Evolutionary conservation across 1,284 basidiomycete species (phyloP), one percentile per base, ranked within the genome.

Genomic region (Caloboletus firmus): DNA sequence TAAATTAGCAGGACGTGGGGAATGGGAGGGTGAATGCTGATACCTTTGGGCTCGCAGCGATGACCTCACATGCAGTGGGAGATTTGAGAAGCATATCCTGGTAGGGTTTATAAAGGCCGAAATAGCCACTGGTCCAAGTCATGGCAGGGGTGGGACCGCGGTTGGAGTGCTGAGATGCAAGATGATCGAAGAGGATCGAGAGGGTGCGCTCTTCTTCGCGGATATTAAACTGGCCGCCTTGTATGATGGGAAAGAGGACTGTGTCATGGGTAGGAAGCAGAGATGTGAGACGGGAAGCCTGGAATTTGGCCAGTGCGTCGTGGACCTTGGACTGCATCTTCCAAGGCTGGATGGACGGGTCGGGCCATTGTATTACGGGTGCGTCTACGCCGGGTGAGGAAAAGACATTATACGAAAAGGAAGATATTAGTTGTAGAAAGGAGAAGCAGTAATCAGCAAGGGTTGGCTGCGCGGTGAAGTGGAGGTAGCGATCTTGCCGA

Each of bases 41-140:
- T 52, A 93, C 93, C 77, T 89, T 84, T 0, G 96, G 96, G 54
- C 89, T 85, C 3, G 97, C 92, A 36, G 89, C 90, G 3, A 98
- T 83, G 52, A 99, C 84, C 37, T 85, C 74, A 52, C 89, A 89
- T 22, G 83, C 78, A n/a, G 85, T 74, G 30, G 74, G 74, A 3
- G 79, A 77, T n/a, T 76, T 76, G 28, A 96, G 74, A 26, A 95
- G 78, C 24, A 86, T 76, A 28, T 82, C 74, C 67, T 92, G 91
- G 72, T 98, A 98, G n/a, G 81, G 81, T 57, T 80, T 76, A 64
- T 91, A 91, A 36, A 98, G 76, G 8, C 90, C 91, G 66, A 99
- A 99, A 73, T 99, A 99, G 15, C 97, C 96, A 59, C 88, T 94
- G 13, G 96, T 99, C 63, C 96, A 74, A 68, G 95, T 82, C 42